These are phyloP conservation scores for Termitomyces bulborhizus DNA, from an alignment of 768 basidiomycete genomes.

Conservation along the genomic window DNA sequence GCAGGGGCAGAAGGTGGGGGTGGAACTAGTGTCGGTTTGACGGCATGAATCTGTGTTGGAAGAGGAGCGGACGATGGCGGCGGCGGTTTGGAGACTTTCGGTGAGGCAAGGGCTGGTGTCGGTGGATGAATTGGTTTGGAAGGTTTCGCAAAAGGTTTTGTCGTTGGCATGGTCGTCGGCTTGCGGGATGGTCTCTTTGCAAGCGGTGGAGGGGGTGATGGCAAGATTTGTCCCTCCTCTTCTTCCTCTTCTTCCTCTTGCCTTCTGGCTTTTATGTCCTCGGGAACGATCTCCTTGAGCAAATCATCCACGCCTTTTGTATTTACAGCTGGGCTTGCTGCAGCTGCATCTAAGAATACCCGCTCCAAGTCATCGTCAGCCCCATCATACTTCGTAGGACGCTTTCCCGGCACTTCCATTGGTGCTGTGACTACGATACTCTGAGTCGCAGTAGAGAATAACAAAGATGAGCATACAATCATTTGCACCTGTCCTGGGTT, in stretches of 20 bases:
- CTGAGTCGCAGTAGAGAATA: not conserved
- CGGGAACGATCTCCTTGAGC: slow-evolving; percentile 32
- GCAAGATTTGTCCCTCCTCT: slow-evolving; percentile 24
- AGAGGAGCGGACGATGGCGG: slow-evolving; percentile 12
- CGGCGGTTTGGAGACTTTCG: slow-evolving; percentile 11
- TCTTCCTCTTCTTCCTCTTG: slow-evolving; percentile 31
- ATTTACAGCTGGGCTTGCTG: slow-evolving; percentile 22
- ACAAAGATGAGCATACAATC: slow-evolving; percentile 3
- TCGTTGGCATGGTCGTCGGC: not conserved
- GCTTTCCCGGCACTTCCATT: slow-evolving; percentile 8
- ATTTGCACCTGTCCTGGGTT: slow-evolving; percentile 31
- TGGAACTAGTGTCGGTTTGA: slow-evolving; percentile 3
- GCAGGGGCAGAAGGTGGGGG: slow-evolving; percentile 1
- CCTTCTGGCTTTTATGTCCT: slow-evolving; percentile 17
- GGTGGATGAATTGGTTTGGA: not conserved
- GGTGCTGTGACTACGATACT: slow-evolving; percentile 8
- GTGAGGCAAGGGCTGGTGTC: not conserved
- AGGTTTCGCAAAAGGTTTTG: not conserved
- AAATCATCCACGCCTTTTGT: slow-evolving; percentile 36
- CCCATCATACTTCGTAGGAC: slow-evolving; percentile 15
- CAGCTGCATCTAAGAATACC: slow-evolving; percentile 17
- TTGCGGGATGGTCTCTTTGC: not conserved
- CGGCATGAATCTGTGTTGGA: slow-evolving; percentile 2
- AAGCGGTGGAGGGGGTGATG: slow-evolving; percentile 15
- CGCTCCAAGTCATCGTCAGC: slow-evolving; percentile 21